Evolutionary conservation across 106 monocot species (phyloP), one percentile per base, ranked within the genome.

Genomic region (Dendrobium catenatum): DNA sequence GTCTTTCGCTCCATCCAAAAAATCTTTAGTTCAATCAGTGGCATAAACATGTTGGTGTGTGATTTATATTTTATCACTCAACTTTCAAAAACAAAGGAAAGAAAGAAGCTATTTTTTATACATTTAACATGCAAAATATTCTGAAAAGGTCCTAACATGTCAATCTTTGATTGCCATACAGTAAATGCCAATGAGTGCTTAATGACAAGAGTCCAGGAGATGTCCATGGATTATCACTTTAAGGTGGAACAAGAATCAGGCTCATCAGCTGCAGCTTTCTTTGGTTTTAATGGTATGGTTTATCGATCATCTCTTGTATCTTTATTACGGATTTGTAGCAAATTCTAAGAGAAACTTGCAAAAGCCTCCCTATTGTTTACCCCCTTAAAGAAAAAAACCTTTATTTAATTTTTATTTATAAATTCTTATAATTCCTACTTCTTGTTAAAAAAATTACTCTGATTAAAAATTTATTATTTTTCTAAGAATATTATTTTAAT

Each of bases 141-240:
- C 15, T 56, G 56, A 56, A 19, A 56, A 56, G 15, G 56, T 11
- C 56, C 19, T 11, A 11, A 11, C 56, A 11, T 56, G 56, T 4
- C 15, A 16, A 19, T 19, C 3, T 56, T 56, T 56, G 46, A 46
- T 6, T 46, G 15, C 13, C 31, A 40, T 26, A 18, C 49, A 88
- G 88, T 85, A 29, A 88, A 88, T 56, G 88, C 88, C 6, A 54
- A 84, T 51, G 89, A 89, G 77, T 89, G 89, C 75, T 64, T 89
- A 15, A 81, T 89, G 89, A 89, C 89, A 29, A 86, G 89, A 47
- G 70, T 86, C 13, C 89, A 89, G 24, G 84, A 89, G 47, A 89
- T 89, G 84, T 86, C 89, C 4, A 84, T 89, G 86, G 86, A 89
- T 77, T 89, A 84, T 79, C 88, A 88, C 83, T 88, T 88, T 78